Evolutionary conservation across 1,139 yeast species (phyloP).

Genomic region (Magnusiomyces tetraspermus): DNA sequence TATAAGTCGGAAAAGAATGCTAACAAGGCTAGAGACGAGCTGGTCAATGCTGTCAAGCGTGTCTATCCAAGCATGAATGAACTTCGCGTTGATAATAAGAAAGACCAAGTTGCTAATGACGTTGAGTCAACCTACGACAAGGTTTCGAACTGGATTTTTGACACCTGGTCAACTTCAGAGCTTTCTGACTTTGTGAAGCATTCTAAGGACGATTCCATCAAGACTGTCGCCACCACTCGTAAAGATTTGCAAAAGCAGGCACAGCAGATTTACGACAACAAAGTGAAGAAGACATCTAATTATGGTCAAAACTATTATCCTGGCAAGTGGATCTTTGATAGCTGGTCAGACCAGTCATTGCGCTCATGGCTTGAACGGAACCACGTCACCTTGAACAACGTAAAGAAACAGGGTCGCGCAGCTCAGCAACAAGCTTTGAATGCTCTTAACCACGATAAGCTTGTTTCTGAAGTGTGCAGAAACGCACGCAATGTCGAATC

Average conservation of each 20-base stretch:
- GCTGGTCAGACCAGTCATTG: slow-evolving; percentile 4
- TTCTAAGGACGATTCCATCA: not conserved
- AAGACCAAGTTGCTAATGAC: not conserved
- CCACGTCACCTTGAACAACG: not conserved
- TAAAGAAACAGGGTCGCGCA: not conserved
- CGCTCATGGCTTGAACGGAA: slow-evolving; percentile 3
- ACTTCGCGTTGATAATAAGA: not conserved
- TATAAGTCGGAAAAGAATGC: not conserved
- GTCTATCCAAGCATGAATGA: not conserved
- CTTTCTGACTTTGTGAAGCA: not conserved
- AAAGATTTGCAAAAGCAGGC: slow-evolving; percentile 2
- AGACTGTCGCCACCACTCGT: not conserved
- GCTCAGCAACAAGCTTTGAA: not conserved
- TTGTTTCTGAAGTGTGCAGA: not conserved
- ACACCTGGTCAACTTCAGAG: slow-evolving; percentile 3
- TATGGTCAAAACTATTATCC: slow-evolving; percentile 3
- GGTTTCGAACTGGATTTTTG: slow-evolving; percentile 5
- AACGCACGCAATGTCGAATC: not conserved
- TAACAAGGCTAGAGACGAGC: not conserved
- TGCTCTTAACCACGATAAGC: slow-evolving; percentile 1
- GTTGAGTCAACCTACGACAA: not conserved
- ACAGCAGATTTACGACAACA: not conserved
- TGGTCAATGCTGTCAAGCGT: not conserved
- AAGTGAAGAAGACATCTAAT: not conserved
- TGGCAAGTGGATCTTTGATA: slow-evolving; percentile 7